These are phyloP conservation scores for Aegle marmelos DNA, from an alignment of 345 rosid genomes.

Conservation along the genomic window DNA sequence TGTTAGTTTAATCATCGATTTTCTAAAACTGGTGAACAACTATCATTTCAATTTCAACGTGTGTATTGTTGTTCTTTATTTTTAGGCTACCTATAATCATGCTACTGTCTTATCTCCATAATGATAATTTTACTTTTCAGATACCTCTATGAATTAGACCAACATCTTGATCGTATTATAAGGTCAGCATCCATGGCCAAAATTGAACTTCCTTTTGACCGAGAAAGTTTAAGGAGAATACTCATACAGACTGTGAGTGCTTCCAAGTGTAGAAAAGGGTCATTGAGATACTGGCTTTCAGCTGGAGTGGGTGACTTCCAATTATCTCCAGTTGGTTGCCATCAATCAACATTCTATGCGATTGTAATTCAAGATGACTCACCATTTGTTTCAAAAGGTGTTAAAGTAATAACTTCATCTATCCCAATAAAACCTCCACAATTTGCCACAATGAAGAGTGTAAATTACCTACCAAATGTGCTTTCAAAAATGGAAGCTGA, in stretches of 20 bases:
- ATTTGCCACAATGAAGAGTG: slow-evolving; percentile 76
- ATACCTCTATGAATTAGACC: slow-evolving; percentile 78
- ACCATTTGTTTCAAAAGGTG: slow-evolving; percentile 41
- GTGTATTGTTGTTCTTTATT: background rate
- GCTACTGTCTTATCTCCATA: background rate
- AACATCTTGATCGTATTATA: slow-evolving; percentile 83
- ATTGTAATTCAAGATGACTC: slow-evolving; percentile 56
- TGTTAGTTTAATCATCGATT: background rate
- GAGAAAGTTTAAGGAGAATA: slow-evolving; percentile 50
- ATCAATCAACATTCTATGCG: slow-evolving; percentile 62
- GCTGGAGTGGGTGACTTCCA: slow-evolving; percentile 85
- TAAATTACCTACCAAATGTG: slow-evolving; percentile 86
- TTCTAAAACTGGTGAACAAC: background rate
- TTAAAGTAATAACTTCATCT: slow-evolving; percentile 73
- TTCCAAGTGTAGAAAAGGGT: slow-evolving; percentile 64
- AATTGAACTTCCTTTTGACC: slow-evolving; percentile 55
- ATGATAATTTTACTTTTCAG: slow-evolving; percentile 31
- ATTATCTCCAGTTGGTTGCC: slow-evolving; percentile 68
- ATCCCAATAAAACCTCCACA: slow-evolving; percentile 71
- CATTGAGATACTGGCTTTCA: slow-evolving; percentile 88
- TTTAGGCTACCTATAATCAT: background rate
- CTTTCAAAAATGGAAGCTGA: slow-evolving; percentile 96
- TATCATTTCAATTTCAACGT: background rate
- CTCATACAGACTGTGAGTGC: slow-evolving; percentile 74
- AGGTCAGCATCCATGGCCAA: slow-evolving; percentile 80